These are phyloP conservation scores for Mycena citricolor DNA, from an alignment of 1,284 basidiomycete genomes.

Conservation along the genomic window DNA sequence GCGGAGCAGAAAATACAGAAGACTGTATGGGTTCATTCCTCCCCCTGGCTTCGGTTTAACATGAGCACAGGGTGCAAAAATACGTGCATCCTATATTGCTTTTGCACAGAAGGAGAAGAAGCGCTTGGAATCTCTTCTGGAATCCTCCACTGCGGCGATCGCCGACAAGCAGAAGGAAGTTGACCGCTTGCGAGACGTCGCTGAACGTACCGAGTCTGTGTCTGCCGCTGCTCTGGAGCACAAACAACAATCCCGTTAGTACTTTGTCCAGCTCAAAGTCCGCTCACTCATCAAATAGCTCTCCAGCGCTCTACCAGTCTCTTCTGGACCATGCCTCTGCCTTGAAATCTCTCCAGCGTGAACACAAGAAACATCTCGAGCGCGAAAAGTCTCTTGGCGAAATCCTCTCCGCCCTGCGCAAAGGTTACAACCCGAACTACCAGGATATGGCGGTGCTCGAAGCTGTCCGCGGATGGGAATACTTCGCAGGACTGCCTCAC, in stretches of 20 bases:
- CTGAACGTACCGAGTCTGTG: constrained; percentile 68
- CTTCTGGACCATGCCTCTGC: constrained; percentile 75
- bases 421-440: constrained; percentile 96
- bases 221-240: constrained; percentile 75
- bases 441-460: constrained; percentile 99
- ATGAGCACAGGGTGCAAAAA: constrained; percentile 78
- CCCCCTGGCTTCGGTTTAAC: background rate
- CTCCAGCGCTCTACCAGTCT: constrained; percentile 74
- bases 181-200: constrained; percentile 62
- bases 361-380: constrained; percentile 70
- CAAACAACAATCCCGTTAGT: constrained; percentile 84
- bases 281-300: constrained; percentile 10
- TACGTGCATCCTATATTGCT: constrained; percentile 84
- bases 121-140: constrained; percentile 65
- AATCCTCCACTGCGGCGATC: constrained; percentile 56
- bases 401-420: constrained; percentile 81
- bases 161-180: constrained; percentile 69
- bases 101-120: constrained; percentile 87
- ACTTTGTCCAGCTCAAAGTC: constrained; percentile 21
- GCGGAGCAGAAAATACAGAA: constrained; percentile 77
- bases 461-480: constrained; percentile 92
- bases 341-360: constrained; percentile 72
- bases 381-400: constrained; percentile 79
- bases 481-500: constrained; percentile 70
- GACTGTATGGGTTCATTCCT: constrained; percentile 53